Base-by-base conservation (phyloP, 2,329 filamentous ascomycete species). In the Microdochium trichocladiopsis region DNA sequence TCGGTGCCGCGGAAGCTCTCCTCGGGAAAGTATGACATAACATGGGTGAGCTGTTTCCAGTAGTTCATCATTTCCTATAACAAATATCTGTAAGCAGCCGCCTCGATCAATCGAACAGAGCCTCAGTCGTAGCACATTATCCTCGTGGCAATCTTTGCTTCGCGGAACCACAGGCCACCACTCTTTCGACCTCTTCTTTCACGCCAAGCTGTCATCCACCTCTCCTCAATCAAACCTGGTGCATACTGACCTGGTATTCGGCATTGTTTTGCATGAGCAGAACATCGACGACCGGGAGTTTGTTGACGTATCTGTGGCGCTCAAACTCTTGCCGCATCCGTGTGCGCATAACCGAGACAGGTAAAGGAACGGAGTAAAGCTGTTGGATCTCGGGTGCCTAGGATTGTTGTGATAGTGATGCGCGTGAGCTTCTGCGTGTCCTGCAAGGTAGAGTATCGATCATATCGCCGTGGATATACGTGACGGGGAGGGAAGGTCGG, bases 281-380 rank as follows among this genome's bases (percentile, higher is more conserved):
- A 52, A 96, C 87, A 66, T 99, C 94, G 50, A 96, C 87, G 25
- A 93, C 88, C 50, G 80, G 80, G 52, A 97, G 74, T 75, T 97
- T 91, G 70, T 88, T 89, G 60, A 96, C 91, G 69, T 88, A 96
- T 78, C 94, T 82, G 76, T 97, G 87, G 67, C 90, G 83, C 79
- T 99, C 94, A 69, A 96, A 99, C 69, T 99, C 92, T 75, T 97
- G 88, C 69, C 94, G 84, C 70, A 97, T 88, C 75, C 95, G 93
- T 54, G 93, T 95, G 62, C 94, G 88, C 68, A 99, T 86, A 57
- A 82, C 79, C 41, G 93, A 88, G 51, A 96, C 85, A 51, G 93
- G 91, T 66, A 95, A 83, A 68, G 89, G 90, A 66, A 99, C 78
- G 57, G 88, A 88, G 83, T 99, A 99, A 90, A 97, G 96, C 56